Evolutionary conservation across 441 rosid genomes (phyloP).

Genomic region (Raphanus hybrid): DNA sequence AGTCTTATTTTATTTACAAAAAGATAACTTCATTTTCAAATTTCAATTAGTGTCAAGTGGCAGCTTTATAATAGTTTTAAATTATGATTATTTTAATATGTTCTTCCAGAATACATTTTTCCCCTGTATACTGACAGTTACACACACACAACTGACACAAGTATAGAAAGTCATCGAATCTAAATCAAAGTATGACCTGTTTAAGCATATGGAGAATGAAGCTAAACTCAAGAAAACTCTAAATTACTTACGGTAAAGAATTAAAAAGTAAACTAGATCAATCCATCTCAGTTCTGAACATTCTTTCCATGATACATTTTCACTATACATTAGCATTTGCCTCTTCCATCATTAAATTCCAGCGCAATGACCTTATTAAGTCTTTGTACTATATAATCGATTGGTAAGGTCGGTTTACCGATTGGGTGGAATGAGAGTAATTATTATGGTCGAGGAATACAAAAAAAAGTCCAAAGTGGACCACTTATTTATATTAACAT

Average conservation of each 20-base stretch:
- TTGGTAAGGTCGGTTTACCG: not conserved
- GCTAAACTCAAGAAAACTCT: not conserved
- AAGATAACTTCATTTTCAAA: not conserved
- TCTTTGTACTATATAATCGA: constrained; percentile 1
- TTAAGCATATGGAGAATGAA: not conserved
- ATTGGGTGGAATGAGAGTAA: constrained; percentile 11
- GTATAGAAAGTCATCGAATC: not conserved
- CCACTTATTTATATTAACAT: not conserved
- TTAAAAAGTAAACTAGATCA: not conserved
- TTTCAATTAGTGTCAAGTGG: not conserved
- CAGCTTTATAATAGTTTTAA: not conserved
- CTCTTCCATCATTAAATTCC: constrained; percentile 10
- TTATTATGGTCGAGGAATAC: constrained; percentile 4
- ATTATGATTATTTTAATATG: not conserved
- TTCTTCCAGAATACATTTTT: not conserved
- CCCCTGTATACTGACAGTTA: not conserved
- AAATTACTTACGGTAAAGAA: not conserved
- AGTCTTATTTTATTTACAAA: constrained; percentile 1
- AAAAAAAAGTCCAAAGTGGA: not conserved
- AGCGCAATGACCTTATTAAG: not conserved
- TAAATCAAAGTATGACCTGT: constrained; percentile 8
- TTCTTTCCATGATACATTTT: not conserved
- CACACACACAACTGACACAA: not conserved
- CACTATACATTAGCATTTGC: not conserved
- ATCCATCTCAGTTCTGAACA: constrained; percentile 13